Evolutionary conservation across 129 eudicot species (phyloP), one percentile per base, ranked within the genome.

Genomic region (Flaveria linearis): DNA sequence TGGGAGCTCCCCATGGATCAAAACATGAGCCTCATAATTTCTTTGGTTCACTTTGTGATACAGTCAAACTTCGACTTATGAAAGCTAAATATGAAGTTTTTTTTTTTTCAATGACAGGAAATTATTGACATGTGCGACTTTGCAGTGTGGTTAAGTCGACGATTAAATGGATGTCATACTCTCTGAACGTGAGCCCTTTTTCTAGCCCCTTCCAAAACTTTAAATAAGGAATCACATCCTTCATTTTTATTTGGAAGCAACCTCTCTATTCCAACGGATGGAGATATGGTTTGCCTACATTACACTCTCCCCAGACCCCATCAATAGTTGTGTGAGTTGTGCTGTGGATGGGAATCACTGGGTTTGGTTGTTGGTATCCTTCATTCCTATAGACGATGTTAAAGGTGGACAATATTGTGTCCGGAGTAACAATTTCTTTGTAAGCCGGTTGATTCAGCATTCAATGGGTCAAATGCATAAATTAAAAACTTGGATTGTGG

Each of bases 121-220:
- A 84, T 94, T 30, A 89, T 94, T 75, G 98, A 94, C 74, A 94
- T 94, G 98, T 94, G 98, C 17, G 97, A 94, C 85, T 91, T 94
- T 87, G 96, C 97, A 67, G 98, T 94, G 84, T 97, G 98, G 69
- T 87, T 91, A 82, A 94, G 98, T 81, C 85, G 96, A 20, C 98
- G 91, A 76, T 84, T 94, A 65, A 94, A 91, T 86, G 97, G 98
- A 63, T 94, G 82, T 89, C 68, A 91, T 94, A 78, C 98, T 96
- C 70, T 94, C 96, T 22, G 98, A 91, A 86, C 88, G 97, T 94
- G 80, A 93, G 93, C 49, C 18, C 66, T 42, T 57, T 20, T 56
- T 45, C 56, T 16, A 41, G n/a, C 23, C 43, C 28, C 39, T 83
- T 74, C 63, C 7, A 33, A 33, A 28, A 28, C 3, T 28, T 28